Conservation (phyloP, 257 asterid genomes). For the Verbascum thapsus region DNA sequence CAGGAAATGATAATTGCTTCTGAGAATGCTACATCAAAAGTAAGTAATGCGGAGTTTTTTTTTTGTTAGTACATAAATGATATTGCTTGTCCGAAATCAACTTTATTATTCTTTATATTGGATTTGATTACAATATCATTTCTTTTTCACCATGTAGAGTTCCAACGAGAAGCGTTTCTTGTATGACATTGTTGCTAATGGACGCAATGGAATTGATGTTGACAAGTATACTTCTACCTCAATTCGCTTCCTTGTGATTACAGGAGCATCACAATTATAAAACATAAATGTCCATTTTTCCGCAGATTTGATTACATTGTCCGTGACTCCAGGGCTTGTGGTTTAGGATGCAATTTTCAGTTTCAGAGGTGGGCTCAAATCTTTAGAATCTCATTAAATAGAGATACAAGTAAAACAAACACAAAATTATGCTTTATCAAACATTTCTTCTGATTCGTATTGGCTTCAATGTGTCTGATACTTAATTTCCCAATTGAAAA, state of each 20-base stretch:
- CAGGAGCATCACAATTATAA: conserved; percentile 15
- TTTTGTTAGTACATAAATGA: background rate
- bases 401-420: background rate
- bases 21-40: conserved; percentile 51
- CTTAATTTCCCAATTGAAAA: background rate
- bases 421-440: conserved; percentile 6
- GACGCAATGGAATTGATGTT: conserved; percentile 92
- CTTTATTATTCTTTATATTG: conserved; percentile 15
- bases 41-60: conserved; percentile 39
- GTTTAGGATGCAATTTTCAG: conserved; percentile 82
- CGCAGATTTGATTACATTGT: conserved; percentile 88
- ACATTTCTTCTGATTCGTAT: conserved; percentile 13
- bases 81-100: conserved; percentile 17
- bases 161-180: conserved; percentile 64
- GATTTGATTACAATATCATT: conserved; percentile 8
- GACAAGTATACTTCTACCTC: conserved; percentile 66
- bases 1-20: conserved; percentile 88
- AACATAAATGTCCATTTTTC: conserved; percentile 20
- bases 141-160: conserved; percentile 42
- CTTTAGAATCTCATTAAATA: conserved; percentile 12
- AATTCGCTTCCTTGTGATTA: conserved; percentile 18
- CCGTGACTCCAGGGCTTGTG: conserved; percentile 96
- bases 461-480: conserved; percentile 8
- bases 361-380: conserved; percentile 58
- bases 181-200: conserved; percentile 91